Evolutionary conservation across 208 protist species (phyloP), one percentile per base, ranked within the genome.

Genomic region (Trypanosoma scelopori): DNA sequence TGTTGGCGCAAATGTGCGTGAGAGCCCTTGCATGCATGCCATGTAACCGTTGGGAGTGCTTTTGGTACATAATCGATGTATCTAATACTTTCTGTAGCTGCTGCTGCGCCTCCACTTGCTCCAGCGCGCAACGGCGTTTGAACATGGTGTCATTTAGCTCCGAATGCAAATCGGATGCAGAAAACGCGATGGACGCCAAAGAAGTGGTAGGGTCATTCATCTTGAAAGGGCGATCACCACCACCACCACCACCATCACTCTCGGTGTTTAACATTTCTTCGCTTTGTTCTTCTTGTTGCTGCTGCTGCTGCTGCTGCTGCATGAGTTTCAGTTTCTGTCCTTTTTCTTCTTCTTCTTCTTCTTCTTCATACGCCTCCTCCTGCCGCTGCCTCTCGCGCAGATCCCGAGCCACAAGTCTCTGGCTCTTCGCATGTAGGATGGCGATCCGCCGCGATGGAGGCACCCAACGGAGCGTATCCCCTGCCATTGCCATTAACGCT

Each of bases 61-160:
- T 22, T 7, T 85, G 69, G 58, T 93, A 90, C 47, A 71, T 55
- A 4, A 76, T 27, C 23, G 87, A 93, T 41, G 65, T 65, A 18
- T 71, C 56, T 35, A 89, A 55, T 51, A 91, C 13, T 23, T 43
- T 16, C 18, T 27, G n/a, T n/a, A 45, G 16, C 13, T 22, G 16
- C 3, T 39, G 58, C 25, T 51, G 47, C 0, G 55, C 35, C 28
- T 73, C 68, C 52, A 73, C 27, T 20, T 49, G 47, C 23, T 65
- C 59, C 32, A 73, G 23, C 25, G 3, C 45, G 13, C 22, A 47
- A 37, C 12, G 60, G 18, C 59, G 60, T 18, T 35, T 37, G 32
- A 37, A 37, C 32, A 37, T 48, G 15, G 45, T 48, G 20, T 18
- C 13, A 48, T 48, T 48, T 48, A 25, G 45, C 45, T 15, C 45